phyloP scores from a whole-genome alignment of 257 asterid species.

The Galeopsis tetrahit region DNA sequence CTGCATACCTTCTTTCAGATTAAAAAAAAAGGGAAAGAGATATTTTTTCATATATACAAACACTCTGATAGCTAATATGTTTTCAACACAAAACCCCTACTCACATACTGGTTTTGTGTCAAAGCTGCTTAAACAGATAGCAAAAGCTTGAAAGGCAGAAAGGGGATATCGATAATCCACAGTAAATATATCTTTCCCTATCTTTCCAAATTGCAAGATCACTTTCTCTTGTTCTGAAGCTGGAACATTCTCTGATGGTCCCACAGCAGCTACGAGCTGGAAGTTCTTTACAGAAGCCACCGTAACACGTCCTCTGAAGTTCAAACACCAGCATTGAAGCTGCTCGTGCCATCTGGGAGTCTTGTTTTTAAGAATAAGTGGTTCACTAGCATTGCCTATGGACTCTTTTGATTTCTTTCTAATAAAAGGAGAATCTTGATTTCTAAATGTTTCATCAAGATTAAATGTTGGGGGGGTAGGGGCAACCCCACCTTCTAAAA shows the following conservation, averaged over 20 bases:
- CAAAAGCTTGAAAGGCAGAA: constrained; percentile 77
- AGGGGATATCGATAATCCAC: constrained; percentile 76
- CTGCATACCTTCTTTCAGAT: constrained; percentile 26
- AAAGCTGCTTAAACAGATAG: constrained; percentile 73
- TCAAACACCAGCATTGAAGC: constrained; percentile 76
- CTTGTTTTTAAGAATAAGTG: constrained; percentile 55
- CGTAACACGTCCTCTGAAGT: constrained; percentile 72
- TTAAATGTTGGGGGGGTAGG: constrained; percentile 50
- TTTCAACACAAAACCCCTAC: constrained; percentile 37
- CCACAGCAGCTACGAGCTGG: constrained; percentile 63
- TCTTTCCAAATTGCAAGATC: constrained; percentile 69
- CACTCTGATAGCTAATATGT: constrained; percentile 3
- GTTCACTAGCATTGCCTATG: constrained; percentile 35
- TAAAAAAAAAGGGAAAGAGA: neutral
- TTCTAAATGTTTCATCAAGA: constrained; percentile 31
- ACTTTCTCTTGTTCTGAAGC: constrained; percentile 58
- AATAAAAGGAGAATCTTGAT: constrained; percentile 26
- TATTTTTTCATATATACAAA: constrained; percentile 18
- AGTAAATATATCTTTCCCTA: constrained; percentile 72
- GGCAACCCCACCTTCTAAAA: constrained; percentile 46
- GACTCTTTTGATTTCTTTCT: constrained; percentile 26
- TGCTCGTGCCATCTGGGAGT: constrained; percentile 80
- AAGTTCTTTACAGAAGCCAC: constrained; percentile 83
- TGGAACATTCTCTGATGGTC: constrained; percentile 42
- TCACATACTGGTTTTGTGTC: constrained; percentile 71